Percentiles rank a stretch among this genome's conserved stretches.
Evolutionary conservation across 768 basidiomycete genomes (phyloP).

Genomic region (Suillus placidus): DNA sequence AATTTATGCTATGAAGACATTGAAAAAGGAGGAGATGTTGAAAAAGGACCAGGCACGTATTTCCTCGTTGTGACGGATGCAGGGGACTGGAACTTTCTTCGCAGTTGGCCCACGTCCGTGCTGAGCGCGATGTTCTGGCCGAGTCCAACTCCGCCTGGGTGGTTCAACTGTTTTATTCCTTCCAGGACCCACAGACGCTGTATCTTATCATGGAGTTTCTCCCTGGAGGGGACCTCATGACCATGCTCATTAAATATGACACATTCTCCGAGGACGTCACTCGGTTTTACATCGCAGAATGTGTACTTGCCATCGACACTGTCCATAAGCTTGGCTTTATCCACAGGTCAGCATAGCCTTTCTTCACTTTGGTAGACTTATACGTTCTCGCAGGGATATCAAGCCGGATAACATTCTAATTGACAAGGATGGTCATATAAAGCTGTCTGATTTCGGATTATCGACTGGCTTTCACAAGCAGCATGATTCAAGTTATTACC

Average conservation of each 20-base stretch:
- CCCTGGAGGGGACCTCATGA: constrained; percentile 98
- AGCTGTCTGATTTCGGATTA: constrained; percentile 97
- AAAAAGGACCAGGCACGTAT: constrained; percentile 91
- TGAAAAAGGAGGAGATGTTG: constrained; percentile 98
- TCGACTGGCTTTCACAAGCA: constrained; percentile 99
- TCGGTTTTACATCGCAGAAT: constrained; percentile 98
- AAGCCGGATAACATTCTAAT: constrained; percentile 95
- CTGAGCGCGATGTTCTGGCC: constrained; percentile 94
- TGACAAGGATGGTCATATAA: constrained; percentile 95
- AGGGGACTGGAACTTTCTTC: constrained; percentile 6
- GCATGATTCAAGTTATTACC: constrained; percentile 95
- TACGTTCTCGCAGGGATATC: constrained; percentile 71
- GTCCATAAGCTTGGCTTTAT: constrained; percentile 98
- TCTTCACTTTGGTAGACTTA: not conserved
- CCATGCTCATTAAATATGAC: constrained; percentile 99
- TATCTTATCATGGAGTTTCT: constrained; percentile 99
- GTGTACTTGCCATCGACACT: constrained; percentile 95
- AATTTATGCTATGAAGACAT: constrained; percentile 98
- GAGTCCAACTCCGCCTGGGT: constrained; percentile 97
- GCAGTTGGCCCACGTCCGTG: constrained; percentile 96
- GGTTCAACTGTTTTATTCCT: constrained; percentile 96
- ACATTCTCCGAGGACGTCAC: constrained; percentile 98
- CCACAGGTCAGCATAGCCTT: constrained; percentile 66
- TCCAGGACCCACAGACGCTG: constrained; percentile 89
- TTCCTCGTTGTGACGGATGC: not conserved